Evolutionary conservation across 176 grass and related monocot species (phyloP), one percentile per base, ranked within the genome.

Genomic region (Typha latifolia): DNA sequence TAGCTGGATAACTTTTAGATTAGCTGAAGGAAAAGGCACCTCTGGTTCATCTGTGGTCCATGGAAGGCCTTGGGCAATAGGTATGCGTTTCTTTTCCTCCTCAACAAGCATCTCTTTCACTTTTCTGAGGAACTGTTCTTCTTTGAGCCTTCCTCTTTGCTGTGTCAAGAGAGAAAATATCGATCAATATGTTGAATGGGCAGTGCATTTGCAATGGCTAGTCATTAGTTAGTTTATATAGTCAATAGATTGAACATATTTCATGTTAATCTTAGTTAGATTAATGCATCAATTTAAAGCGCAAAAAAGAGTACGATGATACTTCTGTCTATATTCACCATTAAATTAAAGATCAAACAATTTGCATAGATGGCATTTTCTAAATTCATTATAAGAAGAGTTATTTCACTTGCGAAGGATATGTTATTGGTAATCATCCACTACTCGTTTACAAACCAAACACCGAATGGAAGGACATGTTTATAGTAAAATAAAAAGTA

Each of bases 1-100:
- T 57, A 16, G 53, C 53, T 57, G 20, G 16, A 18, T 21, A 21
- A 59, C 20, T 19, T 21, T 59, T 11, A 19, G 0, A 19, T 19
- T 16, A 59, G 53, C 53, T 59, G 32, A 32, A 21, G 43, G 43
- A 55, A 66, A 24, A 3, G 49, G 21, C 82, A 99, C 94, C 84
- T 99, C 86, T 15, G 94, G 89, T 55, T 99, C 94, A 22, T 93
- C 89, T 3, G 85, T 99, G 62, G 94, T 99, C 89, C 89, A 99
- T 0, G 94, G 86, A 64, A 99, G 74, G 59, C 94, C 94, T 80
- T 93, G 94, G 0, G 94, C 94, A 69, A 85, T 68, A 66, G 87
- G 86, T 56, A 93, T 85, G n/a, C 86, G 85, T 59, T 83, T 75
- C 56, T 81, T 90, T 59, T 99, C 76, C 70, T 99, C 81, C 62